phyloP scores from a whole-genome alignment of 345 rosid genomes.

The Theobroma cacao region DNA sequence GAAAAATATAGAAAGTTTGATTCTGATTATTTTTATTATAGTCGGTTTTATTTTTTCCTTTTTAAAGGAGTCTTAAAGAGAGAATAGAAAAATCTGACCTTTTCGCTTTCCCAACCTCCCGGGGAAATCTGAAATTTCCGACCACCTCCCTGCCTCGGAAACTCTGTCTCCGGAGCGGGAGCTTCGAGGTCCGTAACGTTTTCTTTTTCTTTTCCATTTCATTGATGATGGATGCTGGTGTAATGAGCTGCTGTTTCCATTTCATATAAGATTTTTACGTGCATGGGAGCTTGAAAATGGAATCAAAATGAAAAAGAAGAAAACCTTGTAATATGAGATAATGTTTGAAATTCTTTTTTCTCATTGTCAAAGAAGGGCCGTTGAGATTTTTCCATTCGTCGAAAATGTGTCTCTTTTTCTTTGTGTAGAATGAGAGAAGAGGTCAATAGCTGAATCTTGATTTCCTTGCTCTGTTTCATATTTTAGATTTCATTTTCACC shows the following conservation, averaged over 20 bases:
- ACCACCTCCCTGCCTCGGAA: constrained; percentile 10
- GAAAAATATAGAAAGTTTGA: background rate
- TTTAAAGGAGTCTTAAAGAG: too few relatives aligned
- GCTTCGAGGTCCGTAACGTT: background rate
- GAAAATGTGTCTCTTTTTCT: background rate
- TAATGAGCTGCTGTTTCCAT: background rate
- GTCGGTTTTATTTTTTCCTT: background rate
- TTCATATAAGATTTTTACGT: background rate
- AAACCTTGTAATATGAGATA: background rate
- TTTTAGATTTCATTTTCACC: background rate
- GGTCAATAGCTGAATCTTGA: background rate
- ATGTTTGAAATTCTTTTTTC: too few relatives aligned
- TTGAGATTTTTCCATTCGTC: background rate
- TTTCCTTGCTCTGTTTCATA: background rate
- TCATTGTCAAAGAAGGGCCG: too few relatives aligned
- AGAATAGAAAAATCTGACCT: background rate
- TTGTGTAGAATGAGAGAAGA: background rate
- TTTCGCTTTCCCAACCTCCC: background rate
- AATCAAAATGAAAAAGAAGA: background rate
- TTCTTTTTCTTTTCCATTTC: background rate
- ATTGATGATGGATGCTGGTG: background rate
- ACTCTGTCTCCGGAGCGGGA: constrained; percentile 8
- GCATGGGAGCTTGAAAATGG: background rate
- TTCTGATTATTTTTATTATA: background rate
- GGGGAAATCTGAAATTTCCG: background rate